These are phyloP conservation scores for Haemoproteus tartakovskyi DNA, from an alignment of 169 alveolate genomes.

Conservation along the genomic window DNA sequence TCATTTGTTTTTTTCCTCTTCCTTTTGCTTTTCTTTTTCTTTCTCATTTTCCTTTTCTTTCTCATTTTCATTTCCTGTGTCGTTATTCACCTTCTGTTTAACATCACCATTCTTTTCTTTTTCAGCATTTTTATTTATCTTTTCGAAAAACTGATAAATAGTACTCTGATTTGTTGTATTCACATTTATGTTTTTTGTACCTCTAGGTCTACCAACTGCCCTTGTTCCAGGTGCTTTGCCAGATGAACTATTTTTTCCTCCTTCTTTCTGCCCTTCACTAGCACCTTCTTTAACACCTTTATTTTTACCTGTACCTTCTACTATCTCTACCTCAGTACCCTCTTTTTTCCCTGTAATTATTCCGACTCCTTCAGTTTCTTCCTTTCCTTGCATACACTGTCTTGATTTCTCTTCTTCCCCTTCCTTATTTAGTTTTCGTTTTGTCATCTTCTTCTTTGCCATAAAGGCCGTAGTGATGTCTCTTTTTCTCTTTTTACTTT, in stretches of 20 bases:
- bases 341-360: slow-evolving; percentile 1
- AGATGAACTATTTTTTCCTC: too few relatives aligned
- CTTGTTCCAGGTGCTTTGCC: neutral
- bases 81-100: neutral
- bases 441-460: slow-evolving; percentile 45
- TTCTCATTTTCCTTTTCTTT: neutral
- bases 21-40: neutral
- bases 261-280: neutral
- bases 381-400: neutral
- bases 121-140: neutral
- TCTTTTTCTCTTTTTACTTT: slow-evolving; percentile 44
- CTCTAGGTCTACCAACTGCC: neutral
- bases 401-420: slow-evolving; percentile 25
- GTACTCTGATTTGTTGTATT: too few relatives aligned
- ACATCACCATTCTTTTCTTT: neutral
- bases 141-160: too few relatives aligned
- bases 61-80: neutral
- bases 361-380: neutral
- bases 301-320: neutral
- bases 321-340: neutral
- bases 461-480: slow-evolving; percentile 7
- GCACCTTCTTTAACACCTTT: neutral
- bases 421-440: slow-evolving; percentile 28
- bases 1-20: too few relatives aligned
- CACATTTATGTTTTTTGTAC: neutral